Evolutionary conservation across 176 grass and related monocot genomes (phyloP).

Genomic region (Neostapfia colusana): DNA sequence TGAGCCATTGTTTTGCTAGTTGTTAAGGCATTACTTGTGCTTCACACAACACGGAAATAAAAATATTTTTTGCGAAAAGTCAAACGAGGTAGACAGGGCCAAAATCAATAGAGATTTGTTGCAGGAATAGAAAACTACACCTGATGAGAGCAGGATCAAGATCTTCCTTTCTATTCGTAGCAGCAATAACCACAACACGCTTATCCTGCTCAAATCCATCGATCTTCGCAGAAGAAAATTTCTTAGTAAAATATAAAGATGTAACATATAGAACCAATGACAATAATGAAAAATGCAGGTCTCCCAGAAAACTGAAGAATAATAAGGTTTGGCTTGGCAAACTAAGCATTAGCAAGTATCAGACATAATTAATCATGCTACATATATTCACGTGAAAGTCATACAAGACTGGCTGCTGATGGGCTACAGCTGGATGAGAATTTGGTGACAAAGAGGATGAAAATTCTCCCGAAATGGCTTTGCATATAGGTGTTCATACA

Average conservation of each 20-base stretch:
- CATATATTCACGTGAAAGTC: not conserved
- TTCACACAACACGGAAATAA: conserved; percentile 3
- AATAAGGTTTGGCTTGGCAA: conserved; percentile 19
- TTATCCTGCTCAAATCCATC: conserved; percentile 95
- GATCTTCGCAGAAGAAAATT: conserved; percentile 61
- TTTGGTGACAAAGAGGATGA: not conserved
- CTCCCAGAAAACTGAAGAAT: not conserved
- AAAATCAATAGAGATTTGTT: conserved; percentile 23
- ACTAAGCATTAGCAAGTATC: not conserved
- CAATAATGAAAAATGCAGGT: conserved; percentile 25
- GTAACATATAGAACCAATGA: not conserved
- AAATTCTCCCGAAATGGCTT: not conserved
- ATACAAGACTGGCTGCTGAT: not conserved
- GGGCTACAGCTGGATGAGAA: not conserved
- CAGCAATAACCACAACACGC: conserved; percentile 82
- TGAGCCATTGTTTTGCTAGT: conserved; percentile 6
- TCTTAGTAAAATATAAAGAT: conserved; percentile 15
- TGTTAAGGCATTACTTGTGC: not conserved
- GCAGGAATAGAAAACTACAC: conserved; percentile 44
- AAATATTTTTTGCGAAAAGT: not conserved
- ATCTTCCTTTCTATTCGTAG: conserved; percentile 97
- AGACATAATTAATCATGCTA: not conserved
- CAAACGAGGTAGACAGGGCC: not conserved
- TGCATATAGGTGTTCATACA: not conserved
- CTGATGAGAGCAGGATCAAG: conserved; percentile 97